Percentiles rank a stretch among this genome's conserved stretches.
These are phyloP conservation scores for Hyphopichia buzzinii DNA, from an alignment of 1,139 yeast genomes.

Conservation along the genomic window DNA sequence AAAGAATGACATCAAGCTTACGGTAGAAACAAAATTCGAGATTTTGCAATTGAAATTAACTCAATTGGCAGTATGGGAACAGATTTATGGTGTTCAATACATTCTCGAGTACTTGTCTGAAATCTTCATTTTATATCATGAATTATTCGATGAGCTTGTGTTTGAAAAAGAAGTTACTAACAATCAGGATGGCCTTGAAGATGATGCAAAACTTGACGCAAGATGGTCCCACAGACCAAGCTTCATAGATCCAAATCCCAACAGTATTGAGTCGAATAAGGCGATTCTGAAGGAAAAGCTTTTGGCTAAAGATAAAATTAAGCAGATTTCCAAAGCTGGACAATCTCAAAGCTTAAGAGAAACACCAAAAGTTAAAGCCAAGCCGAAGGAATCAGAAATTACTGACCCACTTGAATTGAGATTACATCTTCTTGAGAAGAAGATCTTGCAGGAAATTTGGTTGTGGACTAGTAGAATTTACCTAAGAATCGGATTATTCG, in stretches of 20 bases:
- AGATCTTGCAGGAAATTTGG: slow-evolving; percentile 66
- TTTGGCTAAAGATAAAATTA: slow-evolving; percentile 19
- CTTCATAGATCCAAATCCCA: slow-evolving; percentile 34
- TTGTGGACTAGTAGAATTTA: slow-evolving; percentile 70
- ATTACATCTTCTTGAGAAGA: slow-evolving; percentile 19
- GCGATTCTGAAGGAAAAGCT: slow-evolving; percentile 13
- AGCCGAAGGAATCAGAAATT: slow-evolving; percentile 7
- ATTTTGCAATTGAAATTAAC: slow-evolving; percentile 74
- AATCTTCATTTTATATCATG: slow-evolving; percentile 59
- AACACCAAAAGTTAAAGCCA: slow-evolving; percentile 3
- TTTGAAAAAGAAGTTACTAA: slow-evolving; percentile 1
- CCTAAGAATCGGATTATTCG: slow-evolving; percentile 49
- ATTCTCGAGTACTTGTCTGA: slow-evolving; percentile 68
- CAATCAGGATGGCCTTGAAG: not conserved
- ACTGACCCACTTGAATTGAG: slow-evolving; percentile 4
- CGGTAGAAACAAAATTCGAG: slow-evolving; percentile 46
- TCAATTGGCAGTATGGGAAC: slow-evolving; percentile 68
- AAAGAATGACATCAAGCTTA: slow-evolving; percentile 26
- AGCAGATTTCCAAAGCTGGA: slow-evolving; percentile 15
- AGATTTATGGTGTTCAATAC: slow-evolving; percentile 56
- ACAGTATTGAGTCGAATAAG: slow-evolving; percentile 1
- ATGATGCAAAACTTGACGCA: slow-evolving; percentile 17
- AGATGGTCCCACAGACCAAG: slow-evolving; percentile 51
- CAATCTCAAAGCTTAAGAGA: slow-evolving; percentile 3
- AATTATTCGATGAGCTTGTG: slow-evolving; percentile 41